Evolutionary conservation across 129 eudicot genomes (phyloP), one percentile per base, ranked within the genome.

Genomic region (Oenanthe sinensis): DNA sequence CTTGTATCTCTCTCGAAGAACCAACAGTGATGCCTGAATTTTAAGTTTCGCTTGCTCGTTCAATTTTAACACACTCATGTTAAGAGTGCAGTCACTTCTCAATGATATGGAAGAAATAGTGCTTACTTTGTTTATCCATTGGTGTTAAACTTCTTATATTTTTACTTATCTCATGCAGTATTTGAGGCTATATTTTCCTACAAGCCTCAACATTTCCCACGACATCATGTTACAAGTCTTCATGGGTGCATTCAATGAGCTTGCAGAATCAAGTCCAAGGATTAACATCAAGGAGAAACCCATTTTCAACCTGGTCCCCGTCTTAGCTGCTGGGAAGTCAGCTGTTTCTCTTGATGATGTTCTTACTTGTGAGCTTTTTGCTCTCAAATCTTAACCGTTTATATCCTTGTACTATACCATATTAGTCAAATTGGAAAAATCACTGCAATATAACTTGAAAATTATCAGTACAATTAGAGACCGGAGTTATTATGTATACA

Each of bases 351-450:
- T 90, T 83, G 92, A 89, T 83, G 90, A 90, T 82, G 71, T 91
- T 50, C 62, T 91, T 74, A 91, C 97, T 14, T 95, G 92, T 75
- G 98, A 95, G 82, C 82, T 95, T 54, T 81, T 91, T 86, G 96
- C 96, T 62, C 83, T 81, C 65, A 91, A 87, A 82, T 83, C 84
- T 74, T 87, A 83, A 28, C 42, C 44, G 44, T 26, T 73, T 67
- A 33, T 74, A 37, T 36, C 19, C 58, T 74, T 82, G 77, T 73
- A 46, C 47, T 2, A 24, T 37, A 26, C 16, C 13, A 1, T 20
- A 72, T 20, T 44, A 4, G 22, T 42, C 4, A 10, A 22, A 8
- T 15, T 2, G 54, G 14, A 2, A 14, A 42, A n/a, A 10, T 45
- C 46, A 33, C 68, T 24, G 26, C 15, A 9, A 24, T 9, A 43